These are phyloP conservation scores for Aspergillus melleus DNA, from an alignment of 2,329 filamentous ascomycete genomes.

Conservation along the genomic window DNA sequence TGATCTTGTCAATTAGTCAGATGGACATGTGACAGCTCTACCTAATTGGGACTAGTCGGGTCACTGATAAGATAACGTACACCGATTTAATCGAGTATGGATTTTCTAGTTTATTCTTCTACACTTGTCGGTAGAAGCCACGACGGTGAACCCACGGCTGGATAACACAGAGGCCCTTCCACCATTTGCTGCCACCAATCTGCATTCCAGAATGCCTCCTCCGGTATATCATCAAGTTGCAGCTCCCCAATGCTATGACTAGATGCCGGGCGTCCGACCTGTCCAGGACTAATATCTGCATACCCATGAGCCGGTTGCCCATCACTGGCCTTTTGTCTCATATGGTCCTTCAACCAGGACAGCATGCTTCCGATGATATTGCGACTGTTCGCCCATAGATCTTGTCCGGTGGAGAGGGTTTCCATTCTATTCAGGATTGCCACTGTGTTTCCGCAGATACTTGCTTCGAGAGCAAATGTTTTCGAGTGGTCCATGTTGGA, in stretches of 20 bases:
- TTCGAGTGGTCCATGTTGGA: background rate
- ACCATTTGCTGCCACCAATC: slow-evolving; percentile 1
- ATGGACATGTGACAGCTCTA: background rate
- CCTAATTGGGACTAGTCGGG: background rate
- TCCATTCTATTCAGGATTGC: slow-evolving; percentile 1
- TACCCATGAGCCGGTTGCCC: background rate
- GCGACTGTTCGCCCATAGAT: slow-evolving; percentile 6
- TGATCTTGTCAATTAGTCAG: no score
- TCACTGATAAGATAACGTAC: no score
- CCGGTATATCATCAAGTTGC: background rate
- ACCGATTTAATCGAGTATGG: no score
- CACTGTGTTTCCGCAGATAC: background rate
- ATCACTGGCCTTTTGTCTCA: background rate
- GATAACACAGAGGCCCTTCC: background rate
- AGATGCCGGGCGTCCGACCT: no score
- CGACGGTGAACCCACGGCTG: background rate
- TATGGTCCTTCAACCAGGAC: slow-evolving; percentile 7
- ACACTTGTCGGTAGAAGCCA: no score
- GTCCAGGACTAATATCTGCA: no score
- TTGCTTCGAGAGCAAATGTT: background rate
- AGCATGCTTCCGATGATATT: slow-evolving; percentile 2
- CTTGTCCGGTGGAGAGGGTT: slow-evolving; percentile 1
- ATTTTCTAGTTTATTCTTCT: no score
- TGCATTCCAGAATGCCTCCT: background rate
- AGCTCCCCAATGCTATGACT: background rate